Evolutionary conservation across 2,329 filamentous ascomycete species (phyloP).

Genomic region (Ceratocystis albifundus): DNA sequence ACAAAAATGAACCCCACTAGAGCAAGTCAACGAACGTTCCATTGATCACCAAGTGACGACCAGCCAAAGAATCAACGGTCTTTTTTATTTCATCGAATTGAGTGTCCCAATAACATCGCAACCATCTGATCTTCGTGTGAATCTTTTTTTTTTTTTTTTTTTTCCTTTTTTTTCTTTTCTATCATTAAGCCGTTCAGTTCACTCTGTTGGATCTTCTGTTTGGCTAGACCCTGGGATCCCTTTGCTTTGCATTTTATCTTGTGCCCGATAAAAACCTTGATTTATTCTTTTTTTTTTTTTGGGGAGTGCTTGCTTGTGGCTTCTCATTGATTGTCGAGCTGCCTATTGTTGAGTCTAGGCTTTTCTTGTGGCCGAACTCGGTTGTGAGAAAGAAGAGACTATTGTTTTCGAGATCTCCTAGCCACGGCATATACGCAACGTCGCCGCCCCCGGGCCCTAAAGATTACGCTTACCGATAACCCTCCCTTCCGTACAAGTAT

Average conservation of each 20-base stretch:
- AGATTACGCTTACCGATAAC: background rate
- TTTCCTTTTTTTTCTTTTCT: background rate
- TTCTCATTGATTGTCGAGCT: too few species aligned
- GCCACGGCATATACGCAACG: background rate
- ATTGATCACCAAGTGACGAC: background rate
- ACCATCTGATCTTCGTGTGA: background rate
- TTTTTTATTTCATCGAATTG: conserved; percentile 4
- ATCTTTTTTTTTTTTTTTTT: background rate
- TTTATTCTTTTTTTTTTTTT: background rate
- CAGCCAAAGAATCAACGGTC: background rate
- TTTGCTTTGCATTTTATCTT: background rate
- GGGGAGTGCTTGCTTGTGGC: too few species aligned
- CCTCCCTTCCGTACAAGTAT: background rate
- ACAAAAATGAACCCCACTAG: conserved; percentile 16
- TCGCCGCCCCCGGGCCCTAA: background rate
- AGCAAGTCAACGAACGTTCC: background rate
- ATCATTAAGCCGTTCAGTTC: background rate
- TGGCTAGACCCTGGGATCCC: background rate
- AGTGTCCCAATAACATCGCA: conserved; percentile 1
- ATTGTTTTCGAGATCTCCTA: background rate
- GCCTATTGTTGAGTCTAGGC: background rate
- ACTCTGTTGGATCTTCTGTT: background rate
- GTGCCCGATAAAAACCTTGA: background rate
- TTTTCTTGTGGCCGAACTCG: background rate
- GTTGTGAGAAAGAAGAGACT: background rate